Base-by-base conservation (phyloP, 2,329 filamentous ascomycete genomes). In the Neofusicoccum kwambonambiense region DNA sequence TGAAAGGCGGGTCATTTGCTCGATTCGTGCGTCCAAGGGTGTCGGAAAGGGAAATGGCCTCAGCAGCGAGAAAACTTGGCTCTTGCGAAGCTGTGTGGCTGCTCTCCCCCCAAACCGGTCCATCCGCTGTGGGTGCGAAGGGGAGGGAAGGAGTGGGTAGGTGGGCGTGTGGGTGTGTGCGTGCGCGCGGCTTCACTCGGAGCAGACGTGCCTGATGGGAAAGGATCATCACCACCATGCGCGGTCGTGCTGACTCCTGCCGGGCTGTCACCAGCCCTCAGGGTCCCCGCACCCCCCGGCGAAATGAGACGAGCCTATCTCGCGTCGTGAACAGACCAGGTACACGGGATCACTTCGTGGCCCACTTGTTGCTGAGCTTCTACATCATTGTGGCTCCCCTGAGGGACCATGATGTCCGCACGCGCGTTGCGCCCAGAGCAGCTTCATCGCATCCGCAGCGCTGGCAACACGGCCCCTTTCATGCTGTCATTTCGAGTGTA, bases 301-400 rank as follows among this genome's bases (percentile, higher is more conserved):
- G 58, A 51, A 42, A 62, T 62, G 58, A 51, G 58, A 42, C 44
- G 19, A 50, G 58, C 34, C 27, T 47, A 60, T 60, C 56, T 60
- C 41, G 41, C 56, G 56, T 37, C 15, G 56, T 19, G 56, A 45
- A 47, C 56, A 60, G 56, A 60, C 56, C 56, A 60, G 42, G 56
- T 47, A 45, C 56, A 47, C 56, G 56, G 56, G 42, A 31, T 60
- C 56, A 47, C 35, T 41, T 37, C 9, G 56, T 11, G 56, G 44
- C 42, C 56, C 56, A 60, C 54, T 47, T 45, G 56, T 47, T 47
- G 41, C 17, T 47, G 56, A 47, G 56, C n/a, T 60, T 60, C 56
- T 37, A 60, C 56, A 60, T 60, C 56, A 60, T 60, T 47, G 56
- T 60, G 56, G 56, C 56, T 47, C 56, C 42, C 56, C 56, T 60